Evolutionary conservation across 2,329 filamentous ascomycete species (phyloP), one percentile per base, ranked within the genome.

Genomic region (Botryosphaeria agaves): DNA sequence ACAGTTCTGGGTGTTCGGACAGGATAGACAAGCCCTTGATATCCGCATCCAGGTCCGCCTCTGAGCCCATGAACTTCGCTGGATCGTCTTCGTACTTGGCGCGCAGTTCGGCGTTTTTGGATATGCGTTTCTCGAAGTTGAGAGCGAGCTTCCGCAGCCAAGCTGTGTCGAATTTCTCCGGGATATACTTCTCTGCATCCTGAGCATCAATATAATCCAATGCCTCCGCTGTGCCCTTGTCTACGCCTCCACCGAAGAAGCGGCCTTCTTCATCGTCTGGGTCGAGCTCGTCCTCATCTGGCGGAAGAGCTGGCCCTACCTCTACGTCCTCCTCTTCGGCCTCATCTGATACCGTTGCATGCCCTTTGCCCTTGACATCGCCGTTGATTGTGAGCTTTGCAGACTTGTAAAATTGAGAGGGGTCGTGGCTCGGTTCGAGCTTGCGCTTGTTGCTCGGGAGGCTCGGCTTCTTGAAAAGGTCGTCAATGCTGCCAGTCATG

Each of bases 161-260:
- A 1, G 76, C 59, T 2, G 61, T 57, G 51, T 98, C 85, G 38
- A 92, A 79, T 52, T 77, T 85, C 42, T 91, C 83, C 1, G 72
- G 66, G 38, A 59, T 54, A 42, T 56, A 58, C 14, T 62, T 62
- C 16, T 59, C 63, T 29, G 60, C 59, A 31, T 76, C 72, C 40
- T 71, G 64, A 34, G 69, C 62, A 37, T 94, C 83, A 37, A 98
- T 72, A 47, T 78, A 95, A 53, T 95, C 80, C 45, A 98, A 66
- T 14, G 89, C 81, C 42, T 84, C 71, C 2, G 74, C 76, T 40
- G 91, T 83, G 40, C 82, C 68, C 34, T 75, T 67, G 16, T 77
- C 82, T 43, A 98, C 77, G 19, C 89, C 89, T 32, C 84, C 81
- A 26, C 87, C 89, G 44, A 94, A 98, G 61, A 98, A 98, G 7